These are phyloP conservation scores for Populus hybrid DNA, from an alignment of 441 rosid genomes.

Conservation along the genomic window DNA sequence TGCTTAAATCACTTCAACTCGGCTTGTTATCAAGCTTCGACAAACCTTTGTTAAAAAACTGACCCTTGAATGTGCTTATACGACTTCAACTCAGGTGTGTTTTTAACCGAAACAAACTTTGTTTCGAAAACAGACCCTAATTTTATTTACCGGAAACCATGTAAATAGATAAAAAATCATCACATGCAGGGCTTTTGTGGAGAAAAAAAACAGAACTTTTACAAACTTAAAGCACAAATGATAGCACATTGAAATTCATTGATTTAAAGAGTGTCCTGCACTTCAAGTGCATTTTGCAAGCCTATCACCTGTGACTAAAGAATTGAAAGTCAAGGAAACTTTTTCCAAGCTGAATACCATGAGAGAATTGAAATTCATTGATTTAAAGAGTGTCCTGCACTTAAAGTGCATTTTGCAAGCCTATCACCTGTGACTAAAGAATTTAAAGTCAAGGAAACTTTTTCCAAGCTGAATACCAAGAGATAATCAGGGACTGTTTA, in stretches of 20 bases:
- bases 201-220: not conserved
- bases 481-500: not conserved
- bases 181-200: not conserved
- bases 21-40: not conserved
- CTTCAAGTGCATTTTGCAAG: not conserved
- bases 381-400: not conserved
- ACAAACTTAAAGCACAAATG: not conserved
- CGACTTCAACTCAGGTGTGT: not conserved
- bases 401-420: not conserved
- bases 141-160: not conserved
- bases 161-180: not conserved
- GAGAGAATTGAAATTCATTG: not conserved
- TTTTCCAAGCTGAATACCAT: not conserved
- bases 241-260: not conserved
- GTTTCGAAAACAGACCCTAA: not conserved
- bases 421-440: not conserved
- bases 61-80: not conserved
- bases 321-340: not conserved
- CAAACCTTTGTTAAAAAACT: not conserved
- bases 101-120: not conserved
- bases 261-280: not conserved
- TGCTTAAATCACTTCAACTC: not conserved
- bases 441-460: not conserved
- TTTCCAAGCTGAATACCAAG: not conserved
- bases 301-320: not conserved